Evolutionary conservation across 2,329 filamentous ascomycete genomes (phyloP), one percentile per base, ranked within the genome.

Genomic region (Escovopsis weberi): DNA sequence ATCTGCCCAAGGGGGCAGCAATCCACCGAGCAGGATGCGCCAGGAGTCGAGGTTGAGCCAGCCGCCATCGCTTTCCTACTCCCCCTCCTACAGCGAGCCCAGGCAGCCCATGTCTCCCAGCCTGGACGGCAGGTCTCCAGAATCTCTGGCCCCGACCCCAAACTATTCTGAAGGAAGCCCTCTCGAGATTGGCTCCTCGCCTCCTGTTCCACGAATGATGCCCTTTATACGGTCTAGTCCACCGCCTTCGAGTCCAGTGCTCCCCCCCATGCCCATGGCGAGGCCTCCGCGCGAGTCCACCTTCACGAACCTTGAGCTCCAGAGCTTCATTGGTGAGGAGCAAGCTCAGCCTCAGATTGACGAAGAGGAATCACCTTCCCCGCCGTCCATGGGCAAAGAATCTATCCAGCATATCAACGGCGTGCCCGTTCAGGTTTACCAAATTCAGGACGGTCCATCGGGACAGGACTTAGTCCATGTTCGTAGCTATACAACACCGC

Each of bases 171-270:
- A 69, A 41, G 69, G 82, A 43, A 93, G 86, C 41, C 82, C 86
- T 4, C 78, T 78, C 39, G 84, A 85, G 42, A 85, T 96, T 51
- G 83, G 83, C 2, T 96, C 91, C 0, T 96, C 89, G 4, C 89
- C 89, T 12, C 91, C 91, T 1, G 70, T 93, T 1, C 78, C 87
- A 48, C 73, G 76, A 49, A 72, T 72, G 33, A 67, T 69, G 28
- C 61, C 68, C 37, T 78, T 68, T 50, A 64, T 71, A 28, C 67
- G 58, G 40, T 75, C 73, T 2, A 78, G 75, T 45, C 79, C 82
- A 4, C 75, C 77, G 26, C 76, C 80, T 26, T 94, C 88, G 2
- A 96, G 89, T 56, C 91, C 89, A 2, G 72, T 78, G 37, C 69
- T 87, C 40, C 77, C 77, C 7, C 74, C 75, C 0, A 78, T 80